phyloP scores from a whole-genome alignment of 257 asterid genomes.

The Solanum phureja region DNA sequence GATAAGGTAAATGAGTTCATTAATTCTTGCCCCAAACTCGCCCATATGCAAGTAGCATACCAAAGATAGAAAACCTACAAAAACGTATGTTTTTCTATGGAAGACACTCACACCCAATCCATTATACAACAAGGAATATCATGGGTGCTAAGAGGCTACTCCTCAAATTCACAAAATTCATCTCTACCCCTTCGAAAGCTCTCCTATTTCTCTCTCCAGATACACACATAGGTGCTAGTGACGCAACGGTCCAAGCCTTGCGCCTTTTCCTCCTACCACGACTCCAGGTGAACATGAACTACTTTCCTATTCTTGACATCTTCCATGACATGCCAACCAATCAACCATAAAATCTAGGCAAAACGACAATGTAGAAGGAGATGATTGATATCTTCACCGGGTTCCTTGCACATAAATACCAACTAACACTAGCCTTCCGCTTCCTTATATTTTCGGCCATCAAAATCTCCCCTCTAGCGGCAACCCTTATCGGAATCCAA shows the following conservation, averaged over 20 bases:
- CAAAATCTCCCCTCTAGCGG: not conserved
- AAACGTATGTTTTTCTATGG: not conserved
- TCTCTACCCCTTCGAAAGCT: not conserved
- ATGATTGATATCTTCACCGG: not conserved
- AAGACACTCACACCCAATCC: not conserved
- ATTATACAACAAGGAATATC: not conserved
- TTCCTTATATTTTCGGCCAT: not conserved
- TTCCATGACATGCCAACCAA: not conserved
- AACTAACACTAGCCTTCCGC: not conserved
- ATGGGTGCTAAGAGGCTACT: not conserved
- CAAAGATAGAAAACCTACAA: not conserved
- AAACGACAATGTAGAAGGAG: too few relatives aligned
- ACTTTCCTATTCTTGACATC: not conserved
- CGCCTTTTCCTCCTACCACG: not conserved
- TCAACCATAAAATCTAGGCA: not conserved
- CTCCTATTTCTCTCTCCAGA: not conserved
- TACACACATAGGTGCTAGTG: not conserved
- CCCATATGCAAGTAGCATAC: not conserved
- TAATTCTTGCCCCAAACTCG: not conserved
- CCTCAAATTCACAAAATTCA: not conserved
- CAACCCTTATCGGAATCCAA: not conserved
- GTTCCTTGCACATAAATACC: not conserved
- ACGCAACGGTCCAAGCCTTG: not conserved
- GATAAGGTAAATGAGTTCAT: not conserved
- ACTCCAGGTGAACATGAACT: not conserved